Conservation (phyloP, 805 yeast genomes). For the Cyberlindnera amylophila region DNA sequence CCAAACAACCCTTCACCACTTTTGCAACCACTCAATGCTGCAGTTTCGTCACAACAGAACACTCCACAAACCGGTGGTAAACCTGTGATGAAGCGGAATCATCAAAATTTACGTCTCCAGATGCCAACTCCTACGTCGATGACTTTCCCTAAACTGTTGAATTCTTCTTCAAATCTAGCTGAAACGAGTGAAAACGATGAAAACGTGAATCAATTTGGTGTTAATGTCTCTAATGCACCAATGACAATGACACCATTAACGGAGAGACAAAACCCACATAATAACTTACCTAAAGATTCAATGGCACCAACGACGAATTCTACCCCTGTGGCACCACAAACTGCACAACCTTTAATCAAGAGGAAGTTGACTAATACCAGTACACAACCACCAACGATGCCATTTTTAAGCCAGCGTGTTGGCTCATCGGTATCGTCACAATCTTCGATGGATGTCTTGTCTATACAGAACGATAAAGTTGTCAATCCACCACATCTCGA, state of each 20-base stretch:
- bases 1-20: slow-evolving; percentile 26
- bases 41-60: slow-evolving; percentile 18
- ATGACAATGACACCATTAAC: slow-evolving; percentile 79
- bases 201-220: slow-evolving; percentile 65
- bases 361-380: slow-evolving; percentile 12
- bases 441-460: slow-evolving; percentile 11
- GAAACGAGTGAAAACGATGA: slow-evolving; percentile 28
- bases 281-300: neutral
- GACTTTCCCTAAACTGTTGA: slow-evolving; percentile 23
- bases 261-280: slow-evolving; percentile 39
- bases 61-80: neutral
- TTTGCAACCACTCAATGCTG: slow-evolving; percentile 33
- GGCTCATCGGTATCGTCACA: slow-evolving; percentile 16
- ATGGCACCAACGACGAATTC: slow-evolving; percentile 3
- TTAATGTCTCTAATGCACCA: slow-evolving; percentile 49
- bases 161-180: slow-evolving; percentile 33
- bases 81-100: slow-evolving; percentile 29
- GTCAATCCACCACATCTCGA: slow-evolving; percentile 14
- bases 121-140: slow-evolving; percentile 68
- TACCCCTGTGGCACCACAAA: slow-evolving; percentile 1
- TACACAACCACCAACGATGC: slow-evolving; percentile 15
- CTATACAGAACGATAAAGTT: no score
- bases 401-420: slow-evolving; percentile 16
- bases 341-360: neutral
- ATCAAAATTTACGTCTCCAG: slow-evolving; percentile 60